Percentiles rank a stretch among this genome's conserved stretches.
Evolutionary conservation across 2,329 filamentous ascomycete species (phyloP).

Genomic region (Cladorrhinum sp.): DNA sequence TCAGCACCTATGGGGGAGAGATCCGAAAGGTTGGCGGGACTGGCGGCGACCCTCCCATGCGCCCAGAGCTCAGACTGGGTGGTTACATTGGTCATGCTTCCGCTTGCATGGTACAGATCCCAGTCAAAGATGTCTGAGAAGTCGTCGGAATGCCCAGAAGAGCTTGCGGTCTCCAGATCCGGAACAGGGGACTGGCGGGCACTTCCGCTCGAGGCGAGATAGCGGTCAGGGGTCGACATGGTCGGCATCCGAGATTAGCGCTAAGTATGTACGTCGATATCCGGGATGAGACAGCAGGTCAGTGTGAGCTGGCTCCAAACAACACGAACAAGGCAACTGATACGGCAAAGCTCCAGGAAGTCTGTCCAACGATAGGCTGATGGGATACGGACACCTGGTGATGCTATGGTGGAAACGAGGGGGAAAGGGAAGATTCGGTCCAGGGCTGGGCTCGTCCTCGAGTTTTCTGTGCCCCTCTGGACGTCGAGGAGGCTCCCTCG

Average conservation of each 20-base stretch:
- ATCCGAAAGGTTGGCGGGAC: constrained; percentile 2
- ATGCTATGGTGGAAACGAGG: constrained; percentile 12
- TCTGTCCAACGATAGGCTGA: constrained; percentile 12
- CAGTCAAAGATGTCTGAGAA: constrained; percentile 22
- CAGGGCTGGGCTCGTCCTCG: constrained; percentile 9
- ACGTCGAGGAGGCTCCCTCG: constrained; percentile 13
- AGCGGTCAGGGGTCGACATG: constrained; percentile 19
- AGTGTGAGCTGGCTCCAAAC: constrained; percentile 13
- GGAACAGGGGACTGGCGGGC: constrained; percentile 13
- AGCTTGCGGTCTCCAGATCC: constrained; percentile 16
- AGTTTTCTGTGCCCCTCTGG: constrained; percentile 18
- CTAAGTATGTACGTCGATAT: constrained; percentile 10
- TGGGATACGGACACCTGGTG: constrained; percentile 10
- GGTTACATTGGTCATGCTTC: constrained; percentile 18
- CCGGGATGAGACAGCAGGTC: constrained; percentile 19
- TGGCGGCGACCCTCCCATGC: constrained; percentile 10
- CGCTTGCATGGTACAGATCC: constrained; percentile 2
- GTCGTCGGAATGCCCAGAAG: constrained; percentile 14
- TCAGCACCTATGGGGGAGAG: background rate
- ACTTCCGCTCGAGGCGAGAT: constrained; percentile 5
- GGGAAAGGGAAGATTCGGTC: constrained; percentile 12
- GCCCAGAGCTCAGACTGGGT: constrained; percentile 16
- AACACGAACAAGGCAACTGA: constrained; percentile 19
- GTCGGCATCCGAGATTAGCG: constrained; percentile 12
- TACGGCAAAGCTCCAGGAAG: constrained; percentile 5